Evolutionary conservation across 192 early-diverging fungal genomes (phyloP).

Genomic region (Coemansia sp.): DNA sequence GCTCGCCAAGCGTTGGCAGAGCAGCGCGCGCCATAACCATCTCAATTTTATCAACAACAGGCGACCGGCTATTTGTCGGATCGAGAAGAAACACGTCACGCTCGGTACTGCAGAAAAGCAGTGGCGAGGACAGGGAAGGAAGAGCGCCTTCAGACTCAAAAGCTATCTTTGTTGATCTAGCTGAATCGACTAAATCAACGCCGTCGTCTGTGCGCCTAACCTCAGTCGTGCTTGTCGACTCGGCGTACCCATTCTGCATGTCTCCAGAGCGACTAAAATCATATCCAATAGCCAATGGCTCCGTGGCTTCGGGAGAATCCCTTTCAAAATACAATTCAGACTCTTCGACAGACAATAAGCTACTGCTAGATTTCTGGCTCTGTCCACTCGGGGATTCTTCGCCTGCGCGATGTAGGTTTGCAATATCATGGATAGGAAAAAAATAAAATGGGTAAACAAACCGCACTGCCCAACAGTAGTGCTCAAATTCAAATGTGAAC

Average conservation of each 20-base stretch:
- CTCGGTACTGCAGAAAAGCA: conserved; percentile 38
- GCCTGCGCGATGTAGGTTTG: not conserved
- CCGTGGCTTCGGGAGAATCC: not conserved
- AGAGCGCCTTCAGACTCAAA: conserved; percentile 2
- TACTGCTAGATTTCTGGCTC: not conserved
- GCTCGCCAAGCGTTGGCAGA: conserved; percentile 10
- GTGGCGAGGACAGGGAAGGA: conserved; percentile 11
- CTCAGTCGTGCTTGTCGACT: not conserved
- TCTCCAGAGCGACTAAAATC: conserved; percentile 19
- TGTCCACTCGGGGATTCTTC: not conserved
- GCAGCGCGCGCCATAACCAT: conserved; percentile 12
- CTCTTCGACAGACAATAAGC: not conserved
- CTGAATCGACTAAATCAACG: not conserved
- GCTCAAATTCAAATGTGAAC: conserved; percentile 17
- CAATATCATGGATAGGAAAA: conserved; percentile 1
- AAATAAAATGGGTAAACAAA: conserved; percentile 49
- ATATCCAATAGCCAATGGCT: not conserved
- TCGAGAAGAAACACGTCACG: conserved; percentile 37
- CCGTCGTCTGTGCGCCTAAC: not conserved
- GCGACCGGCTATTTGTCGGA: conserved; percentile 8
- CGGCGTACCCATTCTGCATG: conserved; percentile 26
- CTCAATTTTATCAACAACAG: conserved; percentile 32
- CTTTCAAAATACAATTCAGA: not conserved
- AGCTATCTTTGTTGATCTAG: not conserved
- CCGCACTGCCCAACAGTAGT: conserved; percentile 41